phyloP scores from a whole-genome alignment of 78 protist genomes.

The Cavenderia fasciculata region DNA sequence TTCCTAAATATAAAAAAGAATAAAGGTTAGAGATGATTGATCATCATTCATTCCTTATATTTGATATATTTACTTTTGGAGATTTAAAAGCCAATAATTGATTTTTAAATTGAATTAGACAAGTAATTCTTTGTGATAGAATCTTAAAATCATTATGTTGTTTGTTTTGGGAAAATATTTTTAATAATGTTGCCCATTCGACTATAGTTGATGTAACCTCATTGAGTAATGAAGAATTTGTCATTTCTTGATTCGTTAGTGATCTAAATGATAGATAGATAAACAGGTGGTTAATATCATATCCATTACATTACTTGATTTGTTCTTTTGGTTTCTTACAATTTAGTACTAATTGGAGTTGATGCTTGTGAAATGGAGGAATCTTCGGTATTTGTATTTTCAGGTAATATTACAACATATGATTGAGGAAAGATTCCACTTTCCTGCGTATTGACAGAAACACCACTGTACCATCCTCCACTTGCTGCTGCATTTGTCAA shows the following conservation, averaged over 20 bases:
- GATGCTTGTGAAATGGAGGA: not conserved
- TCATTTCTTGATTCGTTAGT: conserved; percentile 42
- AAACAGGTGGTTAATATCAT: no score
- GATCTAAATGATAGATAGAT: no score
- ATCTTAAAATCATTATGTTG: conserved; percentile 59
- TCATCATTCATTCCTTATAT: not conserved
- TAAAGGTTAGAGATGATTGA: not conserved
- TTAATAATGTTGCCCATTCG: conserved; percentile 74
- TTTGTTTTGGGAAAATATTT: conserved; percentile 58
- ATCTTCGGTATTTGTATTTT: conserved; percentile 8
- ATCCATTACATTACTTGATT: not conserved
- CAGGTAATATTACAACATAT: conserved; percentile 70
- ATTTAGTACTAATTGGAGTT: conserved; percentile 15
- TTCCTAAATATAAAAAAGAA: not conserved
- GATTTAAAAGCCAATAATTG: conserved; percentile 38
- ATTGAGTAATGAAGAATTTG: conserved; percentile 51
- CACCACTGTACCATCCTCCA: conserved; percentile 79
- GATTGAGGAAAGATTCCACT: conserved; percentile 80
- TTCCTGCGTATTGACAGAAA: conserved; percentile 58
- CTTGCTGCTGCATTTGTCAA: no score
- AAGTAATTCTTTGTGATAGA: conserved; percentile 40
- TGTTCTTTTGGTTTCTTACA: not conserved
- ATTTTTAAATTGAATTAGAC: conserved; percentile 59
- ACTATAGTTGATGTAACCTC: conserved; percentile 68
- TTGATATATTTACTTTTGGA: conserved; percentile 15